Base-by-base conservation (phyloP, 148 eudicot species). In the Persicaria tinctoria region DNA sequence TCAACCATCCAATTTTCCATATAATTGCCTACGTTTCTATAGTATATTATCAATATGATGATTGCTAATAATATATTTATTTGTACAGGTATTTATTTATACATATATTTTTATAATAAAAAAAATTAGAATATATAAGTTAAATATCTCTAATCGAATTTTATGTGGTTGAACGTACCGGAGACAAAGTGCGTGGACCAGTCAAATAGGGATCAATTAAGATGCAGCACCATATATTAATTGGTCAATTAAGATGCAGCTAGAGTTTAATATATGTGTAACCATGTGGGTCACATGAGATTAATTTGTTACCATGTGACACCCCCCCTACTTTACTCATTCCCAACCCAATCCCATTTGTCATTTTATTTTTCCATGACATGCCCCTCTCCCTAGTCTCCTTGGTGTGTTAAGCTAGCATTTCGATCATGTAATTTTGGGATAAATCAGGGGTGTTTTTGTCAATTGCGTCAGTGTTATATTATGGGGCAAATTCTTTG, bases 281-380 rank as follows among this genome's bases (percentile, higher is more conserved):
- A 64, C 46, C 70, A 64, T 64, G 70, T 64, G 46, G 70, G 46
- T 64, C 47, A 64, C 70, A 64, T 64, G 70, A 38, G 70, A 64
- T 3, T 41, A 38, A 32, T 38, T 64, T 41, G n/a, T 64, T 64
- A 41, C 70, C 69, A 64, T 64, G 69, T 64, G 69, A 64, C 2
- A 38, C 8, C 2, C 70, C 11, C 16, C 0, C 41, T 32, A 32
- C 41, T 32, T 32, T 64, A n/a, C 46, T n/a, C 16, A 64, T 56
- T 8, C 10, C 27, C n/a, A 56, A 17, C 9, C 23, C 7, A 56
- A 57, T 57, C 63, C 32, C 63, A 57, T 57, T 57, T 57, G 8
- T 18, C 27, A n/a, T 57, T n/a, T n/a, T 57, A 3, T 5, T 16
- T 4, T 13, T 0, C 63, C 5, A 17, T 4, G 41, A 32, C 0